Conservation (phyloP, 129 eudicot species). For the Solidago caesia region DNA sequence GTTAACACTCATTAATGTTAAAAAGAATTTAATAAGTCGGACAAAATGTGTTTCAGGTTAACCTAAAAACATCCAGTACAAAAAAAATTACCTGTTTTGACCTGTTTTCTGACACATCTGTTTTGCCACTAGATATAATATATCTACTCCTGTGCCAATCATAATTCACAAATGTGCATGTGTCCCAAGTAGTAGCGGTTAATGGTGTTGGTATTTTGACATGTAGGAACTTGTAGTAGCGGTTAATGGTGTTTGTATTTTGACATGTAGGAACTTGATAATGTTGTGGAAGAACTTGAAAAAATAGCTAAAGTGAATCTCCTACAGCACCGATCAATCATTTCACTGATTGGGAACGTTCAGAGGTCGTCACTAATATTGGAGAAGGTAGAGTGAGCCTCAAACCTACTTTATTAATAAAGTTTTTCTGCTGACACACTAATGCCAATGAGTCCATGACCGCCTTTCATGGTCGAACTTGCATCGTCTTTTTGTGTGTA, state of each 20-base stretch:
- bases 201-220: slow-evolving; percentile 9
- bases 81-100: no score
- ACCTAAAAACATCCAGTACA: no score
- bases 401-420: background rate
- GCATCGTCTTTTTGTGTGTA: background rate
- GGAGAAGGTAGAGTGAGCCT: slow-evolving; percentile 59
- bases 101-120: no score
- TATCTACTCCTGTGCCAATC: background rate
- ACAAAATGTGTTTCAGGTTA: no score
- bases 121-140: no score
- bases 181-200: slow-evolving; percentile 3
- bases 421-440: background rate
- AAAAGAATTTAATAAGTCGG: no score
- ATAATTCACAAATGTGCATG: background rate
- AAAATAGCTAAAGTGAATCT: slow-evolving; percentile 92
- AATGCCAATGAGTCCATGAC: background rate
- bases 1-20: no score
- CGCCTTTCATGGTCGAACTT: background rate
- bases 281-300: slow-evolving; percentile 90
- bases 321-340: slow-evolving; percentile 78
- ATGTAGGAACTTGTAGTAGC: slow-evolving; percentile 57
- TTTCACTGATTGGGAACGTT: slow-evolving; percentile 96
- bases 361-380: slow-evolving; percentile 90
- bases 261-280: slow-evolving; percentile 76
- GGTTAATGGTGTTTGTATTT: slow-evolving; percentile 10